Evolutionary conservation across 371 early-diverging fungal species (phyloP), one percentile per base, ranked within the genome.

Genomic region (Mucor velutinosus): DNA sequence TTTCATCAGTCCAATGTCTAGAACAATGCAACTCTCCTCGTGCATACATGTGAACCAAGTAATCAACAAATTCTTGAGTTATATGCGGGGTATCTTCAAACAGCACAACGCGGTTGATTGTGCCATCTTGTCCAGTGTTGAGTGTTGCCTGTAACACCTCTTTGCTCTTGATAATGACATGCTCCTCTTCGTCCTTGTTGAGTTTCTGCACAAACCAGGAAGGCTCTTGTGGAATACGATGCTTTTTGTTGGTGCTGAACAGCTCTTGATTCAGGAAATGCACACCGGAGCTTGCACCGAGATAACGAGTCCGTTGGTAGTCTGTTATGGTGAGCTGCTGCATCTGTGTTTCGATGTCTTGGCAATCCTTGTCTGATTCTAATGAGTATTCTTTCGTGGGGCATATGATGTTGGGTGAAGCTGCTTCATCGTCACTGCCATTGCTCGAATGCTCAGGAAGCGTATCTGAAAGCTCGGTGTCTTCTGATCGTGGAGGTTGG

Each of bases 251-350:
- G 1, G 47, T 33, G 3, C 11, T 53, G 23, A 73, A 53, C 1
- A 77, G 27, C 14, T 60, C 65, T 15, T 56, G 64, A 15, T 74
- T 58, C 3, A 80, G 27, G 30, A 77, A 61, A 41, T 78, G 80
- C 12, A 78, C 55, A 2, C 80, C 80, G 17, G 79, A 67, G 63
- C 78, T 78, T 4, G 72, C 67, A 8, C 83, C 83, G 25, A 80
- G 35, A 35, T 78, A 83, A 5, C 73, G 71, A 15, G 79, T 76
- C 10, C 76, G 66, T 32, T 78, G 78, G 57, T 78, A 82, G 55
- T 82, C 80, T 15, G 66, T 67, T 27, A 82, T 64, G 0, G 63
- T 72, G 15, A 80, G 49, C 1, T 62, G 63, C 3, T 71, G 60
- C 67, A 76, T 67, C n/a, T 76, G 65, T 8, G 67, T 33, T 14